phyloP scores from a whole-genome alignment of 306 rosid genomes.

The Glycyrrhiza uralensis region DNA sequence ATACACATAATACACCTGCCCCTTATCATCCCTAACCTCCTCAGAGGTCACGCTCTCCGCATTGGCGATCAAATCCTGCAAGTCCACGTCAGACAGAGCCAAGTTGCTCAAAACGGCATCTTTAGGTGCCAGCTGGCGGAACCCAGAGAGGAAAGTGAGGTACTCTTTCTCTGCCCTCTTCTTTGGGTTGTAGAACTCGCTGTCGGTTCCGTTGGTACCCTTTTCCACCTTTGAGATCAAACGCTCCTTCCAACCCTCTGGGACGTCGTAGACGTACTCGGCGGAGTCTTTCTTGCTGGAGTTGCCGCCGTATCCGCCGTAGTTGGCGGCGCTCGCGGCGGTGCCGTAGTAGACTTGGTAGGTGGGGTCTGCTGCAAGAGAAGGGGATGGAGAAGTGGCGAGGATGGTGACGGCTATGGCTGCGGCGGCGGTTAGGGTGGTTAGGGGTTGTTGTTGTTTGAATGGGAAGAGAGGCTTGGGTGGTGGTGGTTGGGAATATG shows the following conservation, averaged over 20 bases:
- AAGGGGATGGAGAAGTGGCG: constrained; percentile 36
- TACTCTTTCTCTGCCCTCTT: constrained; percentile 73
- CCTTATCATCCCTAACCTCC: constrained; percentile 68
- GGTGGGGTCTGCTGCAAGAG: constrained; percentile 44
- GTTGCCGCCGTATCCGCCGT: constrained; percentile 87
- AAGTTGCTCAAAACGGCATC: constrained; percentile 64
- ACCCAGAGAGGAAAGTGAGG: constrained; percentile 64
- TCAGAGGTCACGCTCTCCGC: constrained; percentile 58
- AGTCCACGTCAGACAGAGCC: constrained; percentile 72
- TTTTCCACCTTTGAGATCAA: constrained; percentile 84
- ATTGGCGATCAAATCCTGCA: constrained; percentile 73
- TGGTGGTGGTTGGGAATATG: constrained; percentile 11
- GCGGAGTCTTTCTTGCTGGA: constrained; percentile 77
- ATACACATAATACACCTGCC: constrained; percentile 74
- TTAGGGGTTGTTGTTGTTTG: constrained; percentile 31
- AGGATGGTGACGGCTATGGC: constrained; percentile 55
- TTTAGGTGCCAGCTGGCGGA: constrained; percentile 69
- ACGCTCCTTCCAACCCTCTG: constrained; percentile 83
- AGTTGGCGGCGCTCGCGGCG: constrained; percentile 86
- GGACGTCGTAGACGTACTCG: constrained; percentile 80
- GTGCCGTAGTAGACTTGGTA: constrained; percentile 83
- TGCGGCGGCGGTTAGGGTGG: constrained; percentile 48
- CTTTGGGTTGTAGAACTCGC: constrained; percentile 86
- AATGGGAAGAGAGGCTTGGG: constrained; percentile 29
- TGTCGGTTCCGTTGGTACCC: constrained; percentile 80